Conservation (phyloP, 148 eudicot species). For the Nepenthes gracilis region DNA sequence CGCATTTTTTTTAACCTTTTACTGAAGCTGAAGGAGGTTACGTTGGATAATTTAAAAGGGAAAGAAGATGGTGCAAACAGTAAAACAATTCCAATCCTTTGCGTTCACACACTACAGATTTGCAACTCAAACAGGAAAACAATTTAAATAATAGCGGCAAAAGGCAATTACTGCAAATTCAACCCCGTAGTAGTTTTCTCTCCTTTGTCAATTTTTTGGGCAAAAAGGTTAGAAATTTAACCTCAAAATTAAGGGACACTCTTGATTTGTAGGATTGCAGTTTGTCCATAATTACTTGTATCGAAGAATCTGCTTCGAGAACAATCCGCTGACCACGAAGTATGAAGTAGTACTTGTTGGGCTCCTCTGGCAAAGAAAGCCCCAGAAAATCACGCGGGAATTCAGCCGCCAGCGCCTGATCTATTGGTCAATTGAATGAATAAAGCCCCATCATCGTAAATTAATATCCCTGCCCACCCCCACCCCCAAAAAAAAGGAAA, state of each 20-base stretch:
- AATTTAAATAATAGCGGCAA: background rate
- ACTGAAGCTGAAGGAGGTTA: too few relatives aligned
- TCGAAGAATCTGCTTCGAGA: slow-evolving; percentile 67
- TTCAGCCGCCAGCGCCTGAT: slow-evolving; percentile 45
- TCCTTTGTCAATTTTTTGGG: too few relatives aligned
- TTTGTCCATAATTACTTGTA: slow-evolving; percentile 86
- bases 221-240: slow-evolving; percentile 4
- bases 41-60: too few relatives aligned
- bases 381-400: slow-evolving; percentile 82
- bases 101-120: too few relatives aligned
- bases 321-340: slow-evolving; percentile 66
- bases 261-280: slow-evolving; percentile 81
- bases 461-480: background rate
- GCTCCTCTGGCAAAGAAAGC: slow-evolving; percentile 61
- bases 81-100: too few relatives aligned
- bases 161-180: background rate
- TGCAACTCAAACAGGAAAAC: background rate
- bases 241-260: slow-evolving; percentile 88
- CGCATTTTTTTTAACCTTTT: too few relatives aligned
- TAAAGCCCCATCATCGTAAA: background rate
- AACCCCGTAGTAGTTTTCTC: background rate
- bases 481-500: background rate
- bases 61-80: too few relatives aligned
- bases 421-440: slow-evolving; percentile 17
- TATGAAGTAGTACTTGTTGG: slow-evolving; percentile 71